phyloP scores from a whole-genome alignment of 148 eudicot genomes.

The Euryodendron excelsum region DNA sequence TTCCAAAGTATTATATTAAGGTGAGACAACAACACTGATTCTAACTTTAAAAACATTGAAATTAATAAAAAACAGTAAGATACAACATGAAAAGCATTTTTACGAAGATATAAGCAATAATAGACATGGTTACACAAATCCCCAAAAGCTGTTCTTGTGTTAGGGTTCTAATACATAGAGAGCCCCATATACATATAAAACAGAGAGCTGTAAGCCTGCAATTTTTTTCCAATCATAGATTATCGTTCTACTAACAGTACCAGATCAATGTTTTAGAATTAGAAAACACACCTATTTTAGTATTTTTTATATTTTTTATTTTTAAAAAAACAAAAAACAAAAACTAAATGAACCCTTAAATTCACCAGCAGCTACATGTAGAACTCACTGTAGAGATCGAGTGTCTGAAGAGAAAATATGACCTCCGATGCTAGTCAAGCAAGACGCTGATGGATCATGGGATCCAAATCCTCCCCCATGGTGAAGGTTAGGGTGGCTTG shows the following conservation, averaged over 20 bases:
- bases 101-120: neutral
- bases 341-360: too few species aligned
- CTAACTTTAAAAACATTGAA: neutral
- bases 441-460: conserved; percentile 28
- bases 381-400: neutral
- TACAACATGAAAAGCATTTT: neutral
- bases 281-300: too few species aligned
- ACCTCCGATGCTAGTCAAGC: conserved; percentile 3
- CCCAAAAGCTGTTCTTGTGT: neutral
- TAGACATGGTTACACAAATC: neutral
- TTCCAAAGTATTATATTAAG: too few species aligned
- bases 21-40: too few species aligned
- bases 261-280: too few species aligned
- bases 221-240: too few species aligned
- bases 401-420: neutral
- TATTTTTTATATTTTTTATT: too few species aligned
- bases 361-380: neutral
- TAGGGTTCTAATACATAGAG: neutral
- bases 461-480: conserved; percentile 20
- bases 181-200: neutral
- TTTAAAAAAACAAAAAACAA: too few species aligned
- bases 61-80: neutral
- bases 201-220: neutral
- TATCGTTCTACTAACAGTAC: too few species aligned
- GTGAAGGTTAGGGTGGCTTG: conserved; percentile 15